Evolutionary conservation across 106 monocot genomes (phyloP), one percentile per base, ranked within the genome.

Genomic region (Gastrodia elata): DNA sequence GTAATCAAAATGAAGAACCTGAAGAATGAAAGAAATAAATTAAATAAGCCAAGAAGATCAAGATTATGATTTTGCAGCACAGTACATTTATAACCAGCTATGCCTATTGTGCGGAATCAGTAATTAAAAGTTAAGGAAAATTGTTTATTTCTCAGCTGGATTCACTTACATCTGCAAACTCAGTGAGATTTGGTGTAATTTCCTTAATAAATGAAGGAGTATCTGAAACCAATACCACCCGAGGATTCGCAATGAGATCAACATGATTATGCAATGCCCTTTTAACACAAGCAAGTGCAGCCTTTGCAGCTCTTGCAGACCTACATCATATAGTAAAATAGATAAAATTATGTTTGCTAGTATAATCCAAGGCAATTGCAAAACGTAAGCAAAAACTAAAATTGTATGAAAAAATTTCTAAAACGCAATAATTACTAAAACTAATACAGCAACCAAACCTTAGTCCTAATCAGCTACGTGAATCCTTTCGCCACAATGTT

Each of bases 1-100:
- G 82, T 93, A 86, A 83, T 93, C 75, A 83, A 97, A 97, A 84
- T 86, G 79, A 73, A 97, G 36, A 42, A 97, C 83, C 97, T 97
- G 80, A 48, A 14, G 41, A 42, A 64, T 7, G 43, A 32, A 42
- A 75, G 24, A 75, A 61, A 27, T 61, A 6, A 6, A 32, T 30
- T 61, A 30, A 32, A 61, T 58, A 58, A 8, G 57, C 22, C 24
- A 58, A 26, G 27, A 25, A 1, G 61, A 61, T 61, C 27, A 61
- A 2, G 22, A 61, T 30, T 30, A 30, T 61, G 32, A 32, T 61
- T 61, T 11, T 1, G 30, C 32, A 13, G 27, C 61, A 61, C 4
- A 14, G 32, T 61, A 32, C 32, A 61, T 61, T 5, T 58, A 22
- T 58, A 7, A 8, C 24, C 5, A 46, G 46, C 8, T 20, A 26